Evolutionary conservation across 1,284 basidiomycete genomes (phyloP), one percentile per base, ranked within the genome.

Genomic region (Phylloboletellus chloephorus): DNA sequence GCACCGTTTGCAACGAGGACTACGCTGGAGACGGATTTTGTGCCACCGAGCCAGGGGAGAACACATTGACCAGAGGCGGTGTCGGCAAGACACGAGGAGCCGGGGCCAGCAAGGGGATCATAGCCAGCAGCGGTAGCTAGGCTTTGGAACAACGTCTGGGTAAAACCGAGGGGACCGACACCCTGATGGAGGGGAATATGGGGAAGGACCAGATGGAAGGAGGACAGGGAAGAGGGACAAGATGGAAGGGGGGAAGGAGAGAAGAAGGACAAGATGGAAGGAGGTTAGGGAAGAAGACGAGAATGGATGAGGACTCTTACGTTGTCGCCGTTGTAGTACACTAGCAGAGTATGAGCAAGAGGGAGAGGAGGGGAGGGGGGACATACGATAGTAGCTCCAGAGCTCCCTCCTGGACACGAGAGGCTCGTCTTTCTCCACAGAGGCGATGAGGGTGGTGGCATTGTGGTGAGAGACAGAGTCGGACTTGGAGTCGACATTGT

Each of bases 1-100:
- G 83, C 65, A 5, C 87, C 87, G 44, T 85, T 88, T 1, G 85
- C 74, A 17, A 88, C 67, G 9, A 89, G 67, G 8, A 89, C 79
- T 28, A 89, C 67, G 25, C 86, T 86, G 34, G 80, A 78, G 36
- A 90, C 78, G 3, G 77, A 62, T 58, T 82, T 84, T 1, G 76
- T 79, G 4, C 85, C 82, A 7, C 70, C 67, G 15, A 67, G 75
- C 82, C 82, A 85, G 3, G 84, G 82, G 24, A 88, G 63, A 12
- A 88, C 84, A 50, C 85, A 88, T 54, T 73, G 74, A 0, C 81
- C 80, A 0, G 82, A 84, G 0, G 80, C 61, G 28, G 61, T 67
- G 1, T 53, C 51, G 13, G 67, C 71, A 17, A 56, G 65, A 53
- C 85, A 88, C 2, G 79, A 75, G 0, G 79, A 81, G 3, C 82